These are phyloP conservation scores for Ceratobasidium sp. DNA, from an alignment of 1,284 basidiomycete species.

Conservation along the genomic window DNA sequence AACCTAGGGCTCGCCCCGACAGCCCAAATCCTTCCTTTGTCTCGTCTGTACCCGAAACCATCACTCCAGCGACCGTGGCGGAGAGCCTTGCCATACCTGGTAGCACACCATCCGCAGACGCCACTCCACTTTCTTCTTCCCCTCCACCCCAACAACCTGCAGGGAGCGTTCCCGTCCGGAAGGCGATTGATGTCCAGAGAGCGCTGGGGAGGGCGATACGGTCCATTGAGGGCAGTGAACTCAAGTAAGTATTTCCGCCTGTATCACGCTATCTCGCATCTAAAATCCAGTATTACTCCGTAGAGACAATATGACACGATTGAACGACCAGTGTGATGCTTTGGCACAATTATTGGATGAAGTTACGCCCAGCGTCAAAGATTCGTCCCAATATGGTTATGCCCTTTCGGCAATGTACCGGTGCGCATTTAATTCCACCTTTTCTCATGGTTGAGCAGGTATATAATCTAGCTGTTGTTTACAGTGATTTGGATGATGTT, in stretches of 20 bases:
- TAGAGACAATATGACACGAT: not conserved
- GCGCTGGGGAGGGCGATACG: not conserved
- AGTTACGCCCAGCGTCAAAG: not conserved
- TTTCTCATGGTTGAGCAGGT: not conserved
- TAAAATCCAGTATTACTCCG: not conserved
- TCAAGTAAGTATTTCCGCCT: not conserved
- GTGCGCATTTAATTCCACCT: not conserved
- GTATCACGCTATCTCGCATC: not conserved
- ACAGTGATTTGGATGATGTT: constrained; percentile 9
- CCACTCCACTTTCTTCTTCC: not conserved
- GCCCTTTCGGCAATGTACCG: not conserved
- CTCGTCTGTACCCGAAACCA: not conserved
- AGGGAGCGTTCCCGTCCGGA: not conserved
- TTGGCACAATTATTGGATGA: not conserved
- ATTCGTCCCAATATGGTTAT: not conserved
- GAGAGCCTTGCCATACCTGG: not conserved
- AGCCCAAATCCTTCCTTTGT: constrained; percentile 1
- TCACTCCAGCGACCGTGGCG: too few species aligned
- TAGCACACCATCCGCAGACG: not conserved
- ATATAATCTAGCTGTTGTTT: not conserved
- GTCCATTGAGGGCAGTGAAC: not conserved
- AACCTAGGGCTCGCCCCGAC: not conserved
- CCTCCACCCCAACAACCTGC: not conserved
- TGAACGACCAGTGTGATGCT: not conserved
- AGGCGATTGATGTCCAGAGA: not conserved